Conservation (phyloP, 1,284 basidiomycete species). For the Mixia osmundae region DNA sequence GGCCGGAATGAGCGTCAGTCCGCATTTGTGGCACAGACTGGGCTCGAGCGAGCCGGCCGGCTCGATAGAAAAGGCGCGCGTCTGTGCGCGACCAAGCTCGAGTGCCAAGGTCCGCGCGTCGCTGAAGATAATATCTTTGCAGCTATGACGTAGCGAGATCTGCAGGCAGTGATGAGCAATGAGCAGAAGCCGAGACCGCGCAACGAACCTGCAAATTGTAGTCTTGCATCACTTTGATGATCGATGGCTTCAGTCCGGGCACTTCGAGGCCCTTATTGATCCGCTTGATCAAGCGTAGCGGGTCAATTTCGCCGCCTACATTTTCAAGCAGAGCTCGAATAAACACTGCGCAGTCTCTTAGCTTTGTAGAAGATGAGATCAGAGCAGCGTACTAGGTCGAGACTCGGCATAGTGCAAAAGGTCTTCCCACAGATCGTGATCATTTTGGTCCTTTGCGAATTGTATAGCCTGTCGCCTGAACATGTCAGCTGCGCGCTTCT, state of each 20-base stretch:
- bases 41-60: too few species aligned
- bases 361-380: neutral
- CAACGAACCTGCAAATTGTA: constrained; percentile 45
- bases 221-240: constrained; percentile 91
- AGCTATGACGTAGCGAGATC: constrained; percentile 17
- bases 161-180: constrained; percentile 1
- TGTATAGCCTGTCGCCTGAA: constrained; percentile 52
- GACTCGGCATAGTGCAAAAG: constrained; percentile 83
- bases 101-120: neutral
- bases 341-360: constrained; percentile 36
- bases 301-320: constrained; percentile 86
- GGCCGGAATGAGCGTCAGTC: too few species aligned
- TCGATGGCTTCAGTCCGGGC: constrained; percentile 69
- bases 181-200: neutral
- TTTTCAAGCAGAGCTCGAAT: constrained; percentile 87
- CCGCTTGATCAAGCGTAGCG: constrained; percentile 71
- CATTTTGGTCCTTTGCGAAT: constrained; percentile 91
- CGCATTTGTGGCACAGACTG: too few species aligned
- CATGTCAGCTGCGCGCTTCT: neutral
- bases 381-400: constrained; percentile 38
- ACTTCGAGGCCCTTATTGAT: constrained; percentile 94
- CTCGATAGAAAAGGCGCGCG: too few species aligned
- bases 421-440: constrained; percentile 96
- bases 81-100: neutral
- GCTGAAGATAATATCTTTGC: neutral